phyloP scores from a whole-genome alignment of 805 yeast species.

The Lachancea meyersii region DNA sequence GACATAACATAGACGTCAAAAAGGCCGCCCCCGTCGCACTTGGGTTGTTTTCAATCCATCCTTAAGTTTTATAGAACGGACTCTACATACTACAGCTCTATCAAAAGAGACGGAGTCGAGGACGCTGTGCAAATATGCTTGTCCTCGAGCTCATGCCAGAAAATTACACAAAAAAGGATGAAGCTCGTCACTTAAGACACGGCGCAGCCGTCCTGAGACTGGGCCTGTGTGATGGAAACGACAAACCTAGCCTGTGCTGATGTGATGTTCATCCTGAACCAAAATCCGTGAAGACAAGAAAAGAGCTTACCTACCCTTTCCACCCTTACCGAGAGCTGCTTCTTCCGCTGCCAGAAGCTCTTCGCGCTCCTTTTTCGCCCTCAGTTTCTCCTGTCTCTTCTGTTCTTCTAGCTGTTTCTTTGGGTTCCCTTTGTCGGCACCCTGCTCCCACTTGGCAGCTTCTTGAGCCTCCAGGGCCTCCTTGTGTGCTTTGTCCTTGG shows the following conservation, averaged over 20 bases:
- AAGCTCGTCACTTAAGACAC: too few species aligned
- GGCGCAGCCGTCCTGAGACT: too few species aligned
- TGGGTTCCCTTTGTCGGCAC: conserved; percentile 22
- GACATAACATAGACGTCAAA: background rate
- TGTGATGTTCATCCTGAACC: background rate
- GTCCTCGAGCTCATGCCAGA: too few species aligned
- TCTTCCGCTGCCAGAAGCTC: conserved; percentile 31
- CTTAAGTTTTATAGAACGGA: conserved; percentile 1
- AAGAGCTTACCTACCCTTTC: conserved; percentile 25
- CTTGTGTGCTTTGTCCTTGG: conserved; percentile 22
- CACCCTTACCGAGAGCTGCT: conserved; percentile 19
- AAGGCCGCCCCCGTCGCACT: background rate
- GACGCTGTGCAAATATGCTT: too few species aligned
- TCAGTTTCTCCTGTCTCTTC: conserved; percentile 27
- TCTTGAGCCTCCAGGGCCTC: conserved; percentile 29
- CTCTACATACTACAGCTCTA: conserved; percentile 4
- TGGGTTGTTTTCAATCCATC: background rate
- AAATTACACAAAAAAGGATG: too few species aligned
- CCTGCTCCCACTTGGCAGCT: conserved; percentile 32
- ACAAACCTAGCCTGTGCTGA: too few species aligned
- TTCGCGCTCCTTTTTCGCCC: conserved; percentile 30
- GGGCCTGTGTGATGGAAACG: too few species aligned
- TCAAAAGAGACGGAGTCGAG: too few species aligned
- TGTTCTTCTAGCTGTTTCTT: conserved; percentile 29
- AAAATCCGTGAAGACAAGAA: too few species aligned